Base-by-base conservation (phyloP, 2,329 filamentous ascomycete species). In the Aureobasidium pullulans region DNA sequence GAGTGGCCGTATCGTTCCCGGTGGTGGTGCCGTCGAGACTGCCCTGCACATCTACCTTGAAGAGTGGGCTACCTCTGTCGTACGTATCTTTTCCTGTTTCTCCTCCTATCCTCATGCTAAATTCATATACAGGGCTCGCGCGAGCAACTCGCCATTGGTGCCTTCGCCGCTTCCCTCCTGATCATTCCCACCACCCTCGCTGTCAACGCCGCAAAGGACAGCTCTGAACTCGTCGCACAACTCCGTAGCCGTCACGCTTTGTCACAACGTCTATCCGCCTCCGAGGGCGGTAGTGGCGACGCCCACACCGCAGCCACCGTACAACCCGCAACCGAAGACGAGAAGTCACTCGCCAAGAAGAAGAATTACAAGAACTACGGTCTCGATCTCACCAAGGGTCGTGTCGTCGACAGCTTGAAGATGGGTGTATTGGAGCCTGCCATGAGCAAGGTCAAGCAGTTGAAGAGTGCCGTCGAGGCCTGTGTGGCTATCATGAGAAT, bases 311-410 rank as follows among this genome's bases (percentile, higher is more conserved):
- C 61, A 23, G 50, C 62, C 34, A 49, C 62, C n/a, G 58, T 49
- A 23, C 57, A 59, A 16, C 63, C 65, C 19, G 66, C 68, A 36
- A 86, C 84, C 66, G 89, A 93, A 74, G 88, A 96, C 69, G 90
- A 94, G 74, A 96, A 95, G 81, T 86, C 85, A 57, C 81, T 94
- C 61, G 90, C 91, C 50, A 90, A 90, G 75, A 94, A 93, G 78
- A 96, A 96, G 85, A 89, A 89, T 68, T 99, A 97, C 81, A 94
- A 93, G 79, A 99, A 99, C 81, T 99, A 99, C 75, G 94, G 94
- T 53, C 80, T 99, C 61, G 95, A 99, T 74, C 79, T 99, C 68
- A 81, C 81, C 60, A 91, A 89, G 73, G 94, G 94, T 66, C 93
- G 90, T 73, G 90, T 97, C 61, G 87, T 92, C 59, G 94, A 99